phyloP scores from a whole-genome alignment of 2,329 filamentous ascomycete species.

The Clarireedia homoeocarpa region DNA sequence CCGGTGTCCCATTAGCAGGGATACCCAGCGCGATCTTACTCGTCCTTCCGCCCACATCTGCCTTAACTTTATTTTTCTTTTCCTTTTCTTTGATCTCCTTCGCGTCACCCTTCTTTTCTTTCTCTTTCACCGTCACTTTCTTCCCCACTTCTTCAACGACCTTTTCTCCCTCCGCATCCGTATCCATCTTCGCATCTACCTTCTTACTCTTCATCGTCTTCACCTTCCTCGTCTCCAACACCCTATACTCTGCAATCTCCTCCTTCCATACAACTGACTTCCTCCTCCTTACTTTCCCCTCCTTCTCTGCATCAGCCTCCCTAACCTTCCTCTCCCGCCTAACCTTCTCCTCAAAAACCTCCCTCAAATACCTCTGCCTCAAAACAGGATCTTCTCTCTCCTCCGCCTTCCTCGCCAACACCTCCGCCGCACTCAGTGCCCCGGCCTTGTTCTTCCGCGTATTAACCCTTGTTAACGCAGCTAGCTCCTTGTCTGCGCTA shows the following conservation, averaged over 20 bases:
- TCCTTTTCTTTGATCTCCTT: constrained; percentile 20
- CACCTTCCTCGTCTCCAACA: constrained; percentile 17
- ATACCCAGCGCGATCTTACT: constrained; percentile 26
- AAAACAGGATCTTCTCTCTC: constrained; percentile 34
- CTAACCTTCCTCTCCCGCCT: constrained; percentile 21
- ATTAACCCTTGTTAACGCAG: constrained; percentile 36
- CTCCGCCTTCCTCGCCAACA: constrained; percentile 29
- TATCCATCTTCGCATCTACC: constrained; percentile 8
- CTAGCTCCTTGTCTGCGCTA: constrained; percentile 36
- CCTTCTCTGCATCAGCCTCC: constrained; percentile 5
- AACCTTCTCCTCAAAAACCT: constrained; percentile 27
- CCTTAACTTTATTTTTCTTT: constrained; percentile 21
- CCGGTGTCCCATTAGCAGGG: constrained; percentile 27
- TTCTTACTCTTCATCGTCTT: constrained; percentile 17
- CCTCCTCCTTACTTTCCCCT: constrained; percentile 3
- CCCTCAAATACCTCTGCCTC: constrained; percentile 30
- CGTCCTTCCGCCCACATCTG: constrained; percentile 17
- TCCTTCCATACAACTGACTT: constrained; percentile 28
- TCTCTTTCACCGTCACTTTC: constrained; percentile 14
- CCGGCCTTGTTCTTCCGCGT: constrained; percentile 39
- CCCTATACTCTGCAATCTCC: constrained; percentile 26
- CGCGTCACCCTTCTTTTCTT: constrained; percentile 12
- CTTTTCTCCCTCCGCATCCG: not conserved
- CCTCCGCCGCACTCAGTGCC: constrained; percentile 28
- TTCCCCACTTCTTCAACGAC: constrained; percentile 11